Evolutionary conservation across 1,284 basidiomycete species (phyloP), one percentile per base, ranked within the genome.

Genomic region (Cryptococcus deneoformans): DNA sequence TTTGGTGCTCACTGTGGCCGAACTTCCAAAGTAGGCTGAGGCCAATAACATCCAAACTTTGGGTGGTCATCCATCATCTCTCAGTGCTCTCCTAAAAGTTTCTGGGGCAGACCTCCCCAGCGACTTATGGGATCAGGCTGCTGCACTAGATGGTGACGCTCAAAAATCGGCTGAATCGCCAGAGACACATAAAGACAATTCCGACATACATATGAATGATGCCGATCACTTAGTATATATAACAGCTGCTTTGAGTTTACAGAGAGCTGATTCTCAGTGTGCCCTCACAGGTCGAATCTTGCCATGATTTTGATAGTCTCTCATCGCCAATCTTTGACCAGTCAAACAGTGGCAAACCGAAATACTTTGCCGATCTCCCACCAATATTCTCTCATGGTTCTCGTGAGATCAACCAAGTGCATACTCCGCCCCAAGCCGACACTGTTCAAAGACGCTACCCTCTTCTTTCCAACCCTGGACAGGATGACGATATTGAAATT

Each of bases 41-140:
- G 52, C 52, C n/a, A 59, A 65, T 34, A 50, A 62, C 35, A 53
- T 65, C 44, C 58, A 58, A 6, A 62, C 63, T 3, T 35, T 65
- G 10, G 63, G 63, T 5, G 54, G 57, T 14, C 37, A 54, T 10
- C 6, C 46, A 16, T 34, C 54, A 9, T 49, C 54, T 20, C 53
- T 64, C 12, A 44, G 43, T 6, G 20, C 16, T 9, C 46, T 64
- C 29, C 43, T 64, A n/a, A 46, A 34, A 7, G 38, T 16, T 6
- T 37, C 53, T 12, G 53, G 47, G 2, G 57, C 53, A 9, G 45
- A 57, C 10, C 46, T 61, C 36, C 54, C 56, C 9, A 46, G 54
- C 7, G 38, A 44, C 37, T 29, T 58, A 7, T 61, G 60, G 60
- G 24, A 42, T 11, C 35, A 57, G 20, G 53, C 58, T 9, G 10